Base-by-base conservation (phyloP, 345 rosid species). In the Rhizophora apiculata region DNA sequence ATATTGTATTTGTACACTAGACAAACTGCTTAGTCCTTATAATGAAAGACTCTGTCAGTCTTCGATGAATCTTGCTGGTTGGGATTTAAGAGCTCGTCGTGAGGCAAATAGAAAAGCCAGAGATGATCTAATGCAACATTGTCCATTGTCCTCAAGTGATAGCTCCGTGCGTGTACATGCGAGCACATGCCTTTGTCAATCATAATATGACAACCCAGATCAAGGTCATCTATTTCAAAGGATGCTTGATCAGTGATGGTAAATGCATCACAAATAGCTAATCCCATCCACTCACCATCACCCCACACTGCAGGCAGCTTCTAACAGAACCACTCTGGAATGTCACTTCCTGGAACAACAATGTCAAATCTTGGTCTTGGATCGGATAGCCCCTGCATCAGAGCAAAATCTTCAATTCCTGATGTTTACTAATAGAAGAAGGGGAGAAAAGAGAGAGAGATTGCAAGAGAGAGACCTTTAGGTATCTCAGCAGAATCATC, bases 271-370 rank as follows among this genome's bases (percentile, higher is more conserved):
- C 63, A 37, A 18, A 57, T 3, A 56, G 63, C 71, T 34, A 68
- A 57, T 57, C 71, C 63, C 63, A 68, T 24, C 69, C 60, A 66
- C 20, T 66, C 31, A 19, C 26, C n/a, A 3, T 24, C 36, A 10
- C 0, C 1, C 34, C 32, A 68, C 24, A 37, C 26, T 8, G 54
- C 53, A 15, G 71, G 71, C 32, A 68, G 27, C 24, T 37, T 46
- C 46, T 30, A 20, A 51, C 4, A 16, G 48, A 74, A 74, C 73
- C 73, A 68, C 58, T 57, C 18, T 31, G 78, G 73, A 55, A 74
- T 57, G 16, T 63, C 31, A 21, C 64, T 74, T 52, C 78, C 73
- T 0, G 58, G 64, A 62, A 62, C 19, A 63, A 57, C 18, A 11
- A 74, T 13, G 32, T 32, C 60, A 56, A 63, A 55, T 56, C 56